Evolutionary conservation across 805 yeast species (phyloP), one percentile per base, ranked within the genome.

Genomic region (Candida germanica): DNA sequence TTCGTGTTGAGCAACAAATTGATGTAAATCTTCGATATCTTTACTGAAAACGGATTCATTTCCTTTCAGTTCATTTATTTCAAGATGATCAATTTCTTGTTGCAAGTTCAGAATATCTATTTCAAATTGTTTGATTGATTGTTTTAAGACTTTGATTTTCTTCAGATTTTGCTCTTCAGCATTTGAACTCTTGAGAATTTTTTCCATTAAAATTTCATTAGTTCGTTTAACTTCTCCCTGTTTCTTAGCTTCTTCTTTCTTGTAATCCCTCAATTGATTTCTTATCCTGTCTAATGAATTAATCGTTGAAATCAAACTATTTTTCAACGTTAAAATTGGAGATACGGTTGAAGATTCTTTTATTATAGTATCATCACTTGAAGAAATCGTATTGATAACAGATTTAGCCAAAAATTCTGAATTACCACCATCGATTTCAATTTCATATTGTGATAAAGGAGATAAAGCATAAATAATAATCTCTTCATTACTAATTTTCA

Each of bases 61-160:
- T 3, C 12, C 6, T 14, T 28, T 26, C 3, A 28, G 4, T 16
- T 30, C 19, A 16, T 18, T 7, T 9, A n/a, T 26, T 13, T 13
- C 10, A 16, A 30, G 16, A 4, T 19, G 8, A 13, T 31, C 29
- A n/a, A 39, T 26, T 7, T 33, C 32, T 15, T 35, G 26, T 18
- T 42, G 33, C 16, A 42, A 30, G 14, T 29, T 17, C 6, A 16
- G 43, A 13, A 66, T 58, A 25, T 67, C 73, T 18, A 40, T 37
- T 39, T 66, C 70, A 31, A 64, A 48, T 45, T 67, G 72, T 11
- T 49, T 47, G 4, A 64, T 67, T 0, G 65, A 52, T 36, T 66
- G 69, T 40, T 66, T 57, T 29, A 67, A 54, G 5, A 71, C 68
- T 40, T 61, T 63, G 23, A 67, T 45, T 36, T 65, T 66, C 39